Base-by-base conservation (phyloP, 306 rosid species). In the Cucumis cinereus region DNA sequence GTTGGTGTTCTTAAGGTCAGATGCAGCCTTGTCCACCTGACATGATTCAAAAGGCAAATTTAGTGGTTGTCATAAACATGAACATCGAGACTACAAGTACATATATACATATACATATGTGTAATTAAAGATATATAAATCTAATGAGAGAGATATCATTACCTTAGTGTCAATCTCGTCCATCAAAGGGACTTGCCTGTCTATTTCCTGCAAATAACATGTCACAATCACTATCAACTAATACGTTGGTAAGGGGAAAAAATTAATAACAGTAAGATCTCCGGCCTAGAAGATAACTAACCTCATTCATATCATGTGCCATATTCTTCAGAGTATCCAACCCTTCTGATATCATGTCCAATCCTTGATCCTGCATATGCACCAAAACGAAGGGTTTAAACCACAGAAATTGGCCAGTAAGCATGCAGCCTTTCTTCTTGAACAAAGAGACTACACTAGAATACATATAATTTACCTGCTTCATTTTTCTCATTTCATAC, bases 271-370 rank as follows among this genome's bases (percentile, higher is more conserved):
- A 17, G 17, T 6, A 53, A 17, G n/a, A 16, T 15, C n/a, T 7
- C 3, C 13, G 7, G 26, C 20, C 67, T 7, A 71, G 58, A 83
- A 83, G 49, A 82, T 54, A 82, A 73, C 84, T 52, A 77, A 95
- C 99, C 97, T 95, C 99, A 56, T 92, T 92, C 97, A 95, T 95
- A 82, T 95, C 98, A 78, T 82, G 87, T 57, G 99, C 99, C 99
- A 95, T 95, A 85, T 92, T 83, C 85, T 95, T 95, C 82, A 95
- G 84, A 1, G 96, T 95, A 83, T 85, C 98, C 82, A 95, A 85
- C 72, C 99, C 99, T 84, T 95, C 99, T 45, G 98, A 83, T 67
- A 92, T 95, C 92, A 85, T 16, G 59, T 95, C 99, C 87, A 95
- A 83, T 40, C 99, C 98, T 95, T 95, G 98, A 89, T 95, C 99